Base-by-base conservation (phyloP, 2,329 filamentous ascomycete species). In the Nemania sp. region DNA sequence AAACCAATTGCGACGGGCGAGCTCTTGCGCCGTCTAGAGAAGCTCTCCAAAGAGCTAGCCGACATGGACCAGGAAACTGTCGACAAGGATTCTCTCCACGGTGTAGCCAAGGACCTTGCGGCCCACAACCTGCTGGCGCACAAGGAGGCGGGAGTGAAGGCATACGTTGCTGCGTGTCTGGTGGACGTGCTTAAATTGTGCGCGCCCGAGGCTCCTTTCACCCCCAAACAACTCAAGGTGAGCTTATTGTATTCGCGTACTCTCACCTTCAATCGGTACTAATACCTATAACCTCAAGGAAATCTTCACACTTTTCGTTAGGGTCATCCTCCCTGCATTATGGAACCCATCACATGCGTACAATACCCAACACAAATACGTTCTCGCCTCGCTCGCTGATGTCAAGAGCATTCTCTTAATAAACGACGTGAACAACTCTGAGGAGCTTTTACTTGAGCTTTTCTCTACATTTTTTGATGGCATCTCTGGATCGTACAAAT, bases 391-490 rank as follows among this genome's bases (percentile, higher is more conserved):
- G 20, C 87, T 99, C 32, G 91, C 93, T 64, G 93, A 97, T 73
- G 92, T 97, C 74, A 97, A 98, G 85, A 98, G 94, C 81, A 93
- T 99, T 49, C 88, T 98, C 8, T 88, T 99, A 47, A 87, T 99
- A 73, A 92, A 93, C 69, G 96, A 99, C 74, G 88, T 98, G 45
- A 91, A 94, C 27, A 91, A 92, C 64, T 88, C 93, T 59, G 93
- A 97, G 65, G 87, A 89, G 32, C 87, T 98, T 52, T 89, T 97
- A 27, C 83, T 93, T 8, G 88, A 92, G 54, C 87, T 99, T 3
- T 99, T 98, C 80, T 92, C 90, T 27, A 89, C 88, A 57, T 94
- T 95, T 74, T 99, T 99, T 79, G 97, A 99, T 79, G 93, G 96
- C 41, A 89, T 98, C 52, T 94, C 94, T 0, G 89, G 89, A 0